These are phyloP conservation scores for Termitomyces sp. DNA, from an alignment of 768 basidiomycete genomes.

Conservation along the genomic window DNA sequence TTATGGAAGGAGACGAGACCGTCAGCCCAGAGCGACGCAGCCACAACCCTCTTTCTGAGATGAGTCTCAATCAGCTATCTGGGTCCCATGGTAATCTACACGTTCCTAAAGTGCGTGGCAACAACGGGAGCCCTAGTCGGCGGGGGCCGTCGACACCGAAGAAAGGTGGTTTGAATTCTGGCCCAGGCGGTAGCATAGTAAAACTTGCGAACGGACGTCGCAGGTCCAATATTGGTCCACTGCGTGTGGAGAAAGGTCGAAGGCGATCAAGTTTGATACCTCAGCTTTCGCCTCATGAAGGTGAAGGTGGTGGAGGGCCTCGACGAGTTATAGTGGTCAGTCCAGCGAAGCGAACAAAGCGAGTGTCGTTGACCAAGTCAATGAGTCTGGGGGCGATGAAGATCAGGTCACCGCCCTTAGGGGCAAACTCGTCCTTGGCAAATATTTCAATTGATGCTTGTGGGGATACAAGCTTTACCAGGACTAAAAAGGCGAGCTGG, in stretches of 20 bases:
- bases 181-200: not conserved
- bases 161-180: constrained; percentile 13
- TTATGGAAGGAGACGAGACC: constrained; percentile 71
- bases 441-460: constrained; percentile 36
- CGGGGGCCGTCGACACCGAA: constrained; percentile 48
- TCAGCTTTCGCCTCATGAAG: constrained; percentile 46
- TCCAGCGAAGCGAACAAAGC: constrained; percentile 56
- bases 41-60: constrained; percentile 54
- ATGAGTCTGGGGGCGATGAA: constrained; percentile 26
- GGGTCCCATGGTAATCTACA: constrained; percentile 26
- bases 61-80: constrained; percentile 53
- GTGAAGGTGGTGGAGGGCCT: constrained; percentile 26
- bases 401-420: constrained; percentile 20
- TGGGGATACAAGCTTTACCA: constrained; percentile 45
- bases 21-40: constrained; percentile 27
- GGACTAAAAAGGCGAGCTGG: constrained; percentile 50
- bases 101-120: constrained; percentile 32
- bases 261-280: constrained; percentile 81
- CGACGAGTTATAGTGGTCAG: constrained; percentile 41
- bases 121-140: constrained; percentile 39
- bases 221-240: constrained; percentile 72
- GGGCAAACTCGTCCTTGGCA: constrained; percentile 21
- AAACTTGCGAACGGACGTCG: constrained; percentile 41
- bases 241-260: constrained; percentile 66
- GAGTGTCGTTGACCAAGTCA: constrained; percentile 47